Percentiles rank a stretch among this genome's conserved stretches.
Conservation (phyloP, 805 yeast species). For the Candida chilensis region DNA sequence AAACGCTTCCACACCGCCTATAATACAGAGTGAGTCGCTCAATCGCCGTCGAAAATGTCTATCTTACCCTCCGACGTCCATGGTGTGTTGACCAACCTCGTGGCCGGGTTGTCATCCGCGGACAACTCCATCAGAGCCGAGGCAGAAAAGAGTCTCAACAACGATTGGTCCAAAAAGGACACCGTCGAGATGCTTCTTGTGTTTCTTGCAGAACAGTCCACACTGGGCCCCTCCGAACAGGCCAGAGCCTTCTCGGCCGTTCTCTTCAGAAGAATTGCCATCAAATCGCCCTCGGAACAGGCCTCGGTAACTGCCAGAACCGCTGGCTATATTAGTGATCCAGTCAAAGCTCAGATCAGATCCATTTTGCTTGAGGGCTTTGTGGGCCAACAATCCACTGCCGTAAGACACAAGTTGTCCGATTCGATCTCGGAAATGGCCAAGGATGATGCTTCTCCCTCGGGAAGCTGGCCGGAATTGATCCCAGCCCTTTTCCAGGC, state of each 20-base stretch:
- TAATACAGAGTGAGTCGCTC: no score
- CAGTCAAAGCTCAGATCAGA: constrained; percentile 56
- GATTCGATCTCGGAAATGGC: constrained; percentile 95
- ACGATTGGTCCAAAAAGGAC: constrained; percentile 64
- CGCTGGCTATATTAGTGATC: constrained; percentile 57
- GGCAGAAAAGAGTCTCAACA: constrained; percentile 69
- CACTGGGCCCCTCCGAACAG: constrained; percentile 50
- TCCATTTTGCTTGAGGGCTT: constrained; percentile 66
- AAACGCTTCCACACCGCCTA: no score
- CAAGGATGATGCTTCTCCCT: constrained; percentile 44
- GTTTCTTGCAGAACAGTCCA: constrained; percentile 76
- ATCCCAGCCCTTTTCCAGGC: constrained; percentile 70
- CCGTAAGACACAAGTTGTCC: constrained; percentile 82
- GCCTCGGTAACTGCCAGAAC: constrained; percentile 67
- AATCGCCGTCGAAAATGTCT: constrained; percentile 18
- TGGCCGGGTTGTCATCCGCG: constrained; percentile 66
- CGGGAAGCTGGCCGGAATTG: constrained; percentile 67
- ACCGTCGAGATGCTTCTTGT: constrained; percentile 64
- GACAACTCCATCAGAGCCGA: constrained; percentile 66
- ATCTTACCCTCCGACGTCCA: constrained; percentile 54
- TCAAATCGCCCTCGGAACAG: constrained; percentile 63
- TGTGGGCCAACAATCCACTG: constrained; percentile 53
- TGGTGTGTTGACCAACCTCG: constrained; percentile 41
- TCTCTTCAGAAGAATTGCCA: constrained; percentile 78
- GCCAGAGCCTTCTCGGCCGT: constrained; percentile 75